These are phyloP conservation scores for Endocalyx cinctus DNA, from an alignment of 2,329 filamentous ascomycete genomes.

Conservation along the genomic window DNA sequence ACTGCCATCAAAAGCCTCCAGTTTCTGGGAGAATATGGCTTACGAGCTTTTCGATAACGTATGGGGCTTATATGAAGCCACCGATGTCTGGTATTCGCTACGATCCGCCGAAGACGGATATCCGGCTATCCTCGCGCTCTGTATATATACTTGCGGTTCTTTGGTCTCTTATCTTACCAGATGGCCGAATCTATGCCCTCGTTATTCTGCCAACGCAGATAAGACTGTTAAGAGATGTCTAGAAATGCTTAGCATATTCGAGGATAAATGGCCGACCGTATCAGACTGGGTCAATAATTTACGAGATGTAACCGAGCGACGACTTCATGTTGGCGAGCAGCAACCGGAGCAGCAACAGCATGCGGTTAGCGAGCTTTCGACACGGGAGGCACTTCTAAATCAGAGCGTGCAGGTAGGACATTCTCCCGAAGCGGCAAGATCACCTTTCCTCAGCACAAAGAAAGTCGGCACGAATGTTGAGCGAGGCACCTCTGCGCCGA, in stretches of 20 bases:
- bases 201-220: neutral
- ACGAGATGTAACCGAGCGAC: neutral
- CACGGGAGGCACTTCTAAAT: conserved; percentile 1
- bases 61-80: neutral
- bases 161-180: neutral
- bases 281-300: conserved; percentile 1
- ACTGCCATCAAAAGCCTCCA: too few species aligned
- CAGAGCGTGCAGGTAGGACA: neutral
- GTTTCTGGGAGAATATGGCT: neutral
- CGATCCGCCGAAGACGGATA: neutral
- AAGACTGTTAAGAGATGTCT: neutral
- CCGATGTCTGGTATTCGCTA: neutral
- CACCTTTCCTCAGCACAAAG: neutral
- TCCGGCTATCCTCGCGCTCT: neutral
- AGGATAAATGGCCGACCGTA: conserved; percentile 2
- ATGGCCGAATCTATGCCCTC: neutral
- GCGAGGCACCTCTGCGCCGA: neutral
- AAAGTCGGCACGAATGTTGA: neutral
- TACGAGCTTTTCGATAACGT: neutral
- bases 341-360: too few species aligned
- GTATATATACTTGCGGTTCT: neutral
- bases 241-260: neutral
- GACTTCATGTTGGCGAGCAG: neutral
- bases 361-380: conserved; percentile 1
- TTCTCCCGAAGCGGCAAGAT: neutral